phyloP scores from a whole-genome alignment of 495 filamentous ascomycete species.

The Xylaria curta region DNA sequence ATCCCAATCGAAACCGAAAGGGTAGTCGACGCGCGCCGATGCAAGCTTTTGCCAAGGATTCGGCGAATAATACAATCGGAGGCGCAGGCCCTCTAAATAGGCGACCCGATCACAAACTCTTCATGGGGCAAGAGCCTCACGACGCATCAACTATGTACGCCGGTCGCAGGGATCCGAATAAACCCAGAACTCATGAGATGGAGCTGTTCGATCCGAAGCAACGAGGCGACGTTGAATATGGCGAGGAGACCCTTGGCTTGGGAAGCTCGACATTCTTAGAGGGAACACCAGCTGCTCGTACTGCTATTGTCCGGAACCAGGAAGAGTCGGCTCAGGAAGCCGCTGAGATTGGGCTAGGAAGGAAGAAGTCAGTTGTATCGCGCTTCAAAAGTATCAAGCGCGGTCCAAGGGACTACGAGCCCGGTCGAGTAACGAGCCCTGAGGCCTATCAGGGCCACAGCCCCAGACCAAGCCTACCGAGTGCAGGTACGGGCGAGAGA shows the following conservation, averaged over 20 bases:
- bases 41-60: slow-evolving; percentile 93
- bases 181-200: slow-evolving; percentile 45
- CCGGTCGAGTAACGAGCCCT: slow-evolving; percentile 59
- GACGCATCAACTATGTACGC: slow-evolving; percentile 85
- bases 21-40: slow-evolving; percentile 86
- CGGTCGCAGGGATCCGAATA: slow-evolving; percentile 39
- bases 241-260: slow-evolving; percentile 80
- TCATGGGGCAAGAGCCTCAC: slow-evolving; percentile 77
- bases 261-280: slow-evolving; percentile 97
- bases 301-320: slow-evolving; percentile 80
- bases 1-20: slow-evolving; percentile 91
- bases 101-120: slow-evolving; percentile 79
- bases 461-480: slow-evolving; percentile 41
- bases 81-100: slow-evolving; percentile 85
- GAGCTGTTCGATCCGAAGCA: slow-evolving; percentile 58
- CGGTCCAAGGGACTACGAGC: slow-evolving; percentile 55
- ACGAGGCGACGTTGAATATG: slow-evolving; percentile 74
- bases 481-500: slow-evolving; percentile 49
- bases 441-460: slow-evolving; percentile 47
- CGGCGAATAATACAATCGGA: slow-evolving; percentile 88
- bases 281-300: slow-evolving; percentile 84
- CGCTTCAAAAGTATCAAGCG: slow-evolving; percentile 74
- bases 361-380: slow-evolving; percentile 94
- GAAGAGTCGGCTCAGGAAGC: slow-evolving; percentile 64
- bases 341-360: slow-evolving; percentile 69